These are phyloP conservation scores for Telopea speciosissima DNA, from an alignment of 177 flowering plant species.

Conservation along the genomic window DNA sequence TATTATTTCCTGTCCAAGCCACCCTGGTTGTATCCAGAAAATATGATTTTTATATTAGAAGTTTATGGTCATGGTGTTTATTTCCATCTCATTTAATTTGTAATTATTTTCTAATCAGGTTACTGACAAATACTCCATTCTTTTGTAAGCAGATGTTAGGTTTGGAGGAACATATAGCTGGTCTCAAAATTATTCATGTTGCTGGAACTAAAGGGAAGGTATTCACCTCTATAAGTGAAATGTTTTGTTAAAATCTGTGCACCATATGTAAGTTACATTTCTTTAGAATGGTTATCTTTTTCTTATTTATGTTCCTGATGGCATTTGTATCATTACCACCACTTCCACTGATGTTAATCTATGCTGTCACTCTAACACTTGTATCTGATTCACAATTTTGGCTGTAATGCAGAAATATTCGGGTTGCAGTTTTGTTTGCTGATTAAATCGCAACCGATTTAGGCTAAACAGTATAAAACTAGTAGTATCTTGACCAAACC, in stretches of 20 bases:
- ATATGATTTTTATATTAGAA: background rate
- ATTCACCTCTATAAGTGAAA: conserved; percentile 3
- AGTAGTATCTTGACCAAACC: too few relatives aligned
- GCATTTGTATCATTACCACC: too few relatives aligned
- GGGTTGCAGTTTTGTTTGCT: too few relatives aligned
- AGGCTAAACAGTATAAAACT: too few relatives aligned
- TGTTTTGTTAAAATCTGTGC: background rate
- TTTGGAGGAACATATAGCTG: conserved; percentile 51
- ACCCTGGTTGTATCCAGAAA: background rate
- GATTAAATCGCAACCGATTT: too few relatives aligned
- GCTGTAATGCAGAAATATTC: too few relatives aligned
- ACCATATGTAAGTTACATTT: background rate
- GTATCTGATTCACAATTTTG: too few relatives aligned
- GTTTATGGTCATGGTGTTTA: background rate
- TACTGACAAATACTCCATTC: background rate
- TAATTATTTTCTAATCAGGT: conserved; percentile 1
- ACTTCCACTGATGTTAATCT: too few relatives aligned
- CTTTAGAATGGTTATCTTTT: too few relatives aligned
- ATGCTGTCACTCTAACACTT: too few relatives aligned
- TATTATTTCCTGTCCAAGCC: background rate
- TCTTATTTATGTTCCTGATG: too few relatives aligned
- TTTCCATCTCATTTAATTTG: background rate
- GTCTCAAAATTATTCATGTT: conserved; percentile 76
- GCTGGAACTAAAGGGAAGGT: conserved; percentile 99
- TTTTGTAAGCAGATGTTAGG: conserved; percentile 50